Conservation (phyloP, 2,329 filamentous ascomycete species). For the Phyllosticta citrichinensis region DNA sequence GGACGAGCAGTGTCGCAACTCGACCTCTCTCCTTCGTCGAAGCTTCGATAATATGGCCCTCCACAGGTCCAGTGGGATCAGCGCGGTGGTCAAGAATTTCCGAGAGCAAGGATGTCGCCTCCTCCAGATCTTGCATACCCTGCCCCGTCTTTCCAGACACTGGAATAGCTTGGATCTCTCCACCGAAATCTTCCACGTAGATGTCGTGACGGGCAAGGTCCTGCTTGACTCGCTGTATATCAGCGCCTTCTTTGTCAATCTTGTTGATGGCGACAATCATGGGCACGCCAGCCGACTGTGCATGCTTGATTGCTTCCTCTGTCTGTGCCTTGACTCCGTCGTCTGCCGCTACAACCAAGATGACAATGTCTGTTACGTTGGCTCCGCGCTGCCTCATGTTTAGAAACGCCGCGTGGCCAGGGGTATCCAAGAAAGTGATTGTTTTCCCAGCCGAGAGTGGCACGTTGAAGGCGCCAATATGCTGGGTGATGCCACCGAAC, state of each 20-base stretch:
- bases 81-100: constrained; percentile 88
- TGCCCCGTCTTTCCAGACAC: constrained; percentile 90
- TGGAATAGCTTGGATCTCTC: constrained; percentile 82
- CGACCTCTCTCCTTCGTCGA: constrained; percentile 77
- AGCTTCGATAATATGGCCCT: constrained; percentile 91
- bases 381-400: constrained; percentile 94
- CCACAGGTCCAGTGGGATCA: constrained; percentile 63
- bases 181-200: constrained; percentile 89
- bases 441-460: constrained; percentile 69
- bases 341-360: constrained; percentile 90
- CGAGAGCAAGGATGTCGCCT: constrained; percentile 74
- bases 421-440: constrained; percentile 95
- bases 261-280: constrained; percentile 99
- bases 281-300: constrained; percentile 73
- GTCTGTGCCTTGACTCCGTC: constrained; percentile 98
- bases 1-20: constrained; percentile 79
- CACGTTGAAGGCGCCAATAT: constrained; percentile 95
- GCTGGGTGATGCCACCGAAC: constrained; percentile 94
- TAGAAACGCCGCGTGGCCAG: constrained; percentile 89
- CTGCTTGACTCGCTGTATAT: constrained; percentile 74
- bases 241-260: constrained; percentile 76
- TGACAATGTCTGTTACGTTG: constrained; percentile 92
- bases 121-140: constrained; percentile 86
- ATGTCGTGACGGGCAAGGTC: constrained; percentile 77
- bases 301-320: constrained; percentile 90